Base-by-base conservation (phyloP, 805 yeast species). In the Saccharomycopsis guyanensis region DNA sequence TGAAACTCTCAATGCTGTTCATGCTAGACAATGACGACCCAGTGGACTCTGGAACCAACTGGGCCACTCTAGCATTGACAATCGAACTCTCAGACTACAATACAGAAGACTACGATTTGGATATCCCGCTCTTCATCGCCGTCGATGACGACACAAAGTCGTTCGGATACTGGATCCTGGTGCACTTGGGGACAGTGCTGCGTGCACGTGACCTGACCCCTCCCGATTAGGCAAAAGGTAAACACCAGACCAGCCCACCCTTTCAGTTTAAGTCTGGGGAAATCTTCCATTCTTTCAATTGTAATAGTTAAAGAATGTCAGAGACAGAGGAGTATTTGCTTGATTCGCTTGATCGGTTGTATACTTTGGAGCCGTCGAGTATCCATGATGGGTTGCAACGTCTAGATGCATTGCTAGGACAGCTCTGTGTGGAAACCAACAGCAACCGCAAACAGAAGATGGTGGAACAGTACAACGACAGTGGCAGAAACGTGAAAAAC, bases 361-460 rank as follows among this genome's bases (percentile, higher is more conserved):
- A 45, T 39, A 42, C 55, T 4, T 15, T 45, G 3, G 57, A 57
- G n/a, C 42, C 52, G 10, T 42, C 54, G 1, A 16, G 51, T 7
- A 54, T 54, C 7, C 53, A 44, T 12, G 55, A 55, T 36, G 61
- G 59, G 4, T 40, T 58, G 4, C 55, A 50, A 37, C 34, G 53
- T 40, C 39, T 57, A 12, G 61, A 58, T 32, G 53, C 55, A 3
- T 27, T 58, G 15, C 39, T 57, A 12, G 57, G 56, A 7, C 51
- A 47, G 20, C 45, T 58, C 18, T 56, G 59, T 41, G 49, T 52
- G 25, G 37, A 44, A 31, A 29, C 47, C 10, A 49, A 36, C 37
- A 40, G 22, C 15, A 18, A 34, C 18, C 39, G 27, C n/a, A 47
- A 43, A 41, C 20, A 35, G 16, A 36, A 24, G 27, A 29, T 40